phyloP scores from a whole-genome alignment of 768 basidiomycete species.

The Pleurotus djamor region DNA sequence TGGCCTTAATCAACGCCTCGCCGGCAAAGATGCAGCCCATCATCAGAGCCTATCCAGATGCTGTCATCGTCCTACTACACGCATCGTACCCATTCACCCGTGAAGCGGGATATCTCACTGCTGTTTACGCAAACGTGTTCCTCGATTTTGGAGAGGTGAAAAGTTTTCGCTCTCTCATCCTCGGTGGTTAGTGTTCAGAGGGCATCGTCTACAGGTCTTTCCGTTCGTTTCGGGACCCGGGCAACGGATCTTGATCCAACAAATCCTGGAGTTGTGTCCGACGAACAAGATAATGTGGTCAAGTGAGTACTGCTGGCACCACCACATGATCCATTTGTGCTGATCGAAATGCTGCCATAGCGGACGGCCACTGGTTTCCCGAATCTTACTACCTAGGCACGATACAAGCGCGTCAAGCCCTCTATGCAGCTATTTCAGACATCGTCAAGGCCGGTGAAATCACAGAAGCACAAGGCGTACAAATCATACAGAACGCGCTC shows the following conservation, averaged over 20 bases:
- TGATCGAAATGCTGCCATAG: conserved; percentile 18
- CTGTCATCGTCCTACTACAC: conserved; percentile 69
- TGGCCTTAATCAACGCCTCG: conserved; percentile 53
- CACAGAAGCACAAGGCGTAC: conserved; percentile 50
- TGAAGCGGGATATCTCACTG: conserved; percentile 75
- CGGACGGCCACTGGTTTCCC: conserved; percentile 75
- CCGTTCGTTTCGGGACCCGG: conserved; percentile 64
- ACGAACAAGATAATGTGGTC: conserved; percentile 84
- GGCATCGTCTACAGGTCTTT: conserved; percentile 39
- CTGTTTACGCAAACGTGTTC: conserved; percentile 72
- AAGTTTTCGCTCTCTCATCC: background rate
- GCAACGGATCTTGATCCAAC: conserved; percentile 55
- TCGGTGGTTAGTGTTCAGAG: background rate
- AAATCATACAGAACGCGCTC: conserved; percentile 51
- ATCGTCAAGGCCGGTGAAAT: conserved; percentile 47
- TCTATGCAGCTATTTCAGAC: conserved; percentile 60
- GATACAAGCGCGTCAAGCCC: conserved; percentile 58
- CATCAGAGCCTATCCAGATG: conserved; percentile 60
- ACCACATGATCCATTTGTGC: background rate
- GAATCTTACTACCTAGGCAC: conserved; percentile 72
- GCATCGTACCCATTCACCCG: conserved; percentile 77
- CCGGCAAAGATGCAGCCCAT: conserved; percentile 68
- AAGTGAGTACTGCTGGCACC: conserved; percentile 39
- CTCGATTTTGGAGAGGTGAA: conserved; percentile 74
- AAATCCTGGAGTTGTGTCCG: conserved; percentile 69